Evolutionary conservation across 2,329 filamentous ascomycete species (phyloP).

Genomic region (Epichloe hybrida): DNA sequence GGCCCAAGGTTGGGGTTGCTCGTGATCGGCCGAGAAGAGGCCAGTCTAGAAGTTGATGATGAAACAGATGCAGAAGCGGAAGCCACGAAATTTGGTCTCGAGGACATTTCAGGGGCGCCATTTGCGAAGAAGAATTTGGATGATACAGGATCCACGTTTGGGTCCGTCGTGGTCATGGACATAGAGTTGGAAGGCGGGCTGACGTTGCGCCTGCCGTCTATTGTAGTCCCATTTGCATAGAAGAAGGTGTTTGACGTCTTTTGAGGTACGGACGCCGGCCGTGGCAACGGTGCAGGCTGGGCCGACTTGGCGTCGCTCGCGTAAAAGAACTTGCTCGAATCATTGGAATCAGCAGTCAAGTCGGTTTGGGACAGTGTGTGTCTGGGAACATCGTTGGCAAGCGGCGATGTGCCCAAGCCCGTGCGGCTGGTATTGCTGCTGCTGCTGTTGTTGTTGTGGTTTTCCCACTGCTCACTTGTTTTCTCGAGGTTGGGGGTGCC

Average conservation of each 20-base stretch:
- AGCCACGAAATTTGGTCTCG: slow-evolving; percentile 22
- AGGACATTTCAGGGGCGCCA: slow-evolving; percentile 37
- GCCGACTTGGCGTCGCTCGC: slow-evolving; percentile 58
- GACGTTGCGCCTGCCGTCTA: slow-evolving; percentile 24
- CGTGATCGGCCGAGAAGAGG: slow-evolving; percentile 25
- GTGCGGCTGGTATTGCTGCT: slow-evolving; percentile 5
- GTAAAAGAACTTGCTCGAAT: slow-evolving; percentile 68
- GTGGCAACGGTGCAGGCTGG: slow-evolving; percentile 23
- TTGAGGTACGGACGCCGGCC: slow-evolving; percentile 26
- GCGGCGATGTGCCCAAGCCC: slow-evolving; percentile 21
- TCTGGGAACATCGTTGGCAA: slow-evolving; percentile 17
- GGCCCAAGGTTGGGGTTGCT: slow-evolving; percentile 14
- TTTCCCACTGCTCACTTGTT: slow-evolving; percentile 29
- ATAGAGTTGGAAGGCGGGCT: slow-evolving; percentile 16
- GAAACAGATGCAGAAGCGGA: slow-evolving; percentile 30
- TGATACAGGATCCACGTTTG: slow-evolving; percentile 25
- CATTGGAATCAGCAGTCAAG: slow-evolving; percentile 14
- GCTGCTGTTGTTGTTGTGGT: background rate
- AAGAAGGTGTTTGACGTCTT: slow-evolving; percentile 38
- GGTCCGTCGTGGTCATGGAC: slow-evolving; percentile 21
- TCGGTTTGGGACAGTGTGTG: slow-evolving; percentile 12
- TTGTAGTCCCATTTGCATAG: slow-evolving; percentile 37
- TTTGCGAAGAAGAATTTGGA: slow-evolving; percentile 69
- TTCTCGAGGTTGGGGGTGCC: slow-evolving; percentile 40
- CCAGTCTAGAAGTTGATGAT: slow-evolving; percentile 31